Evolutionary conservation across 2,329 filamentous ascomycete genomes (phyloP).

Genomic region (Epichloe coenophiala): DNA sequence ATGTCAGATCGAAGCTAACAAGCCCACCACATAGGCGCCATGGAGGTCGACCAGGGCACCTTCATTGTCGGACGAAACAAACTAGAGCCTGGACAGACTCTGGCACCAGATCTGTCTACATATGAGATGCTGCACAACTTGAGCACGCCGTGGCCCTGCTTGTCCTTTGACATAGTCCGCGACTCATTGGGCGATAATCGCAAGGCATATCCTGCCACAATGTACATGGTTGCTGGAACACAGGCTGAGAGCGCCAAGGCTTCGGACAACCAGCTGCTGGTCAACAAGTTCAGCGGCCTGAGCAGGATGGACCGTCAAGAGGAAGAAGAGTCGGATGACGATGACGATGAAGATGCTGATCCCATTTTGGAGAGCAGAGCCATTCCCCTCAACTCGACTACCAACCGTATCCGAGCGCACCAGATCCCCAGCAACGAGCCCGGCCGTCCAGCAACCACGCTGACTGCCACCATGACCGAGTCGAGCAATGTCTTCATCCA

Average conservation of each 20-base stretch:
- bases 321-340: conserved; percentile 53
- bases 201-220: conserved; percentile 85
- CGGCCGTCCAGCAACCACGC: conserved; percentile 60
- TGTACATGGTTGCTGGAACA: conserved; percentile 90
- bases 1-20: not conserved
- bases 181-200: conserved; percentile 80
- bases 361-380: conserved; percentile 87
- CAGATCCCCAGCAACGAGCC: conserved; percentile 62
- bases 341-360: conserved; percentile 66
- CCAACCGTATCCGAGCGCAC: conserved; percentile 83
- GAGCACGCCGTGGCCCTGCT: conserved; percentile 89
- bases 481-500: conserved; percentile 81
- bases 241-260: conserved; percentile 66
- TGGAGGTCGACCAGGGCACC: conserved; percentile 88
- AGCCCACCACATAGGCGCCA: conserved; percentile 32
- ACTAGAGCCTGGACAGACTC: conserved; percentile 77
- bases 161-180: conserved; percentile 85
- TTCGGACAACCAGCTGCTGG: conserved; percentile 85
- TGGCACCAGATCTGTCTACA: conserved; percentile 82
- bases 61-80: conserved; percentile 94
- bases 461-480: conserved; percentile 89
- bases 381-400: conserved; percentile 75
- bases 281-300: conserved; percentile 90
- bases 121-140: conserved; percentile 97
- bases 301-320: conserved; percentile 68